phyloP scores from a whole-genome alignment of 1,284 basidiomycete species.

The Irpex lacteus region DNA sequence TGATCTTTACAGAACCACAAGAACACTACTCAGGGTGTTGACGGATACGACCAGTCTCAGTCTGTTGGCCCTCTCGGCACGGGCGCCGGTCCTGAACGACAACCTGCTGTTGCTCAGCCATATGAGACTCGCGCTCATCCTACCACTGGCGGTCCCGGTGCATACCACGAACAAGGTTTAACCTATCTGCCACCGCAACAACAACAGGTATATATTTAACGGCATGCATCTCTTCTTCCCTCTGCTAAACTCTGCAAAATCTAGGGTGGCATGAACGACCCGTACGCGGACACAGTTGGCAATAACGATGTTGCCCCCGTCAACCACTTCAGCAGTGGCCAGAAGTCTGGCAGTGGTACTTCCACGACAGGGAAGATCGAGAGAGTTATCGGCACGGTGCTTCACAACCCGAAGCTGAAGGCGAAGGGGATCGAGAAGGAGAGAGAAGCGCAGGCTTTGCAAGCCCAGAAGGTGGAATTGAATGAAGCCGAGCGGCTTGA shows the following conservation, averaged over 20 bases:
- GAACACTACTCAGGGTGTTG: neutral
- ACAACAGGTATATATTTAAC: neutral
- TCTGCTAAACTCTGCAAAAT: neutral
- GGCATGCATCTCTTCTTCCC: neutral
- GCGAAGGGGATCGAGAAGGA: slow-evolving; percentile 52
- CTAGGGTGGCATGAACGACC: slow-evolving; percentile 7
- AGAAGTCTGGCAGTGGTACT: slow-evolving; percentile 22
- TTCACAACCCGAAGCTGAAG: slow-evolving; percentile 48
- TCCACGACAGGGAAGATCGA: slow-evolving; percentile 47
- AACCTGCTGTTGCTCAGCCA: neutral
- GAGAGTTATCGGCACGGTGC: slow-evolving; percentile 41
- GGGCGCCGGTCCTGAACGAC: slow-evolving; percentile 4
- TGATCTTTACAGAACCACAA: slow-evolving; percentile 1
- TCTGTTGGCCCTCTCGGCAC: slow-evolving; percentile 1
- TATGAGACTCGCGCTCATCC: neutral
- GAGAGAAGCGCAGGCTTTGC: slow-evolving; percentile 46
- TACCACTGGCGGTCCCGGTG: neutral
- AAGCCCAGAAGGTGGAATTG: slow-evolving; percentile 46
- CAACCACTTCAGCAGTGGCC: slow-evolving; percentile 20
- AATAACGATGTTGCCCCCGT: slow-evolving; percentile 21
- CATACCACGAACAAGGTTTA: slow-evolving; percentile 6
- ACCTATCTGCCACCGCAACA: slow-evolving; percentile 2
- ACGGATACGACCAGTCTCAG: neutral
- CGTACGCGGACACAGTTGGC: slow-evolving; percentile 12
- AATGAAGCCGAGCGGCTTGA: slow-evolving; percentile 54